Conservation (phyloP, 2,329 filamentous ascomycete species). For the Aspergillus pseudonomiae region DNA sequence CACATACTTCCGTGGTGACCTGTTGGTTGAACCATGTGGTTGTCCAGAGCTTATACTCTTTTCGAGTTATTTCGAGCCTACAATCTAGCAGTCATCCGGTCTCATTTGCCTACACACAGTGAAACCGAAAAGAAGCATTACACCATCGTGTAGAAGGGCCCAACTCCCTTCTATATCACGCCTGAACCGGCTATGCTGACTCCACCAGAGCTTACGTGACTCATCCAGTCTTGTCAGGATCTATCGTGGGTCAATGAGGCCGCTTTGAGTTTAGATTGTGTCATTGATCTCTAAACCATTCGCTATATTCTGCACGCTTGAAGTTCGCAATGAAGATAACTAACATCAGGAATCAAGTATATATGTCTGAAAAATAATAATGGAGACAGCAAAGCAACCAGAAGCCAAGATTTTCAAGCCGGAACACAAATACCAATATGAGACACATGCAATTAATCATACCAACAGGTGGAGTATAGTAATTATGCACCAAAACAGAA, state of each 20-base stretch:
- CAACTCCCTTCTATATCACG: no score
- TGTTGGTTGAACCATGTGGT: not conserved
- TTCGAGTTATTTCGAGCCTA: no score
- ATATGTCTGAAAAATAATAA: not conserved
- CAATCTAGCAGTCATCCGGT: no score
- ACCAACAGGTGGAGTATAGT: conserved; percentile 6
- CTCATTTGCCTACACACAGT: no score
- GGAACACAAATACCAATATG: not conserved
- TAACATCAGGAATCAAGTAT: not conserved
- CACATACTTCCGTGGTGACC: not conserved
- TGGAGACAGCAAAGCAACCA: conserved; percentile 2
- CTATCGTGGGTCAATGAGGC: not conserved
- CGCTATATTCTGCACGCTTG: not conserved
- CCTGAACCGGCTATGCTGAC: not conserved
- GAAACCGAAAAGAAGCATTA: no score
- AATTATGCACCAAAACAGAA: not conserved
- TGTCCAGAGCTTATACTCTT: not conserved
- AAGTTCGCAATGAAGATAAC: not conserved
- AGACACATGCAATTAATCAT: conserved; percentile 4
- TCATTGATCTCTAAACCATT: not conserved
- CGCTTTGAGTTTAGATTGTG: not conserved
- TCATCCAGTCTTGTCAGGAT: no score
- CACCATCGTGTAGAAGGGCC: no score
- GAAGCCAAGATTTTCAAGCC: not conserved
- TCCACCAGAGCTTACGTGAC: not conserved